Conservation (phyloP, 2,329 filamentous ascomycete genomes). For the Fusarium caatingaense region DNA sequence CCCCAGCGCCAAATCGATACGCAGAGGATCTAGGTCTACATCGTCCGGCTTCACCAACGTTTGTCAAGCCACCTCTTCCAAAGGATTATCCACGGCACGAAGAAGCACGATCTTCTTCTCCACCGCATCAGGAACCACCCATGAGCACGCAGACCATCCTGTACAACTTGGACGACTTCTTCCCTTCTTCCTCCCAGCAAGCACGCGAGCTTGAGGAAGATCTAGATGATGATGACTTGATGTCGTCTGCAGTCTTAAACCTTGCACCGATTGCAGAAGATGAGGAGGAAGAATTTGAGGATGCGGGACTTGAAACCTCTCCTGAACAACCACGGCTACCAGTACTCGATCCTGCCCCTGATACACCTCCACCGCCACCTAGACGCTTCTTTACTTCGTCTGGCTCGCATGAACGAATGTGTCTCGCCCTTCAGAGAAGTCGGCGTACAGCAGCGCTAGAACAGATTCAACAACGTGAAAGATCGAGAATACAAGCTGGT, state of each 20-base stretch:
- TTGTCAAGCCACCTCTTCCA: slow-evolving; percentile 2
- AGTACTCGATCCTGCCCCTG: neutral
- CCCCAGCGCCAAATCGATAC: slow-evolving; percentile 12
- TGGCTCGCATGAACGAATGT: slow-evolving; percentile 50
- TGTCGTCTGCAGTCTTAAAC: slow-evolving; percentile 4
- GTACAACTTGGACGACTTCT: slow-evolving; percentile 63
- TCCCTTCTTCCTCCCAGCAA: slow-evolving; percentile 68
- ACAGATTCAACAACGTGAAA: slow-evolving; percentile 45
- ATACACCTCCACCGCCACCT: slow-evolving; percentile 25
- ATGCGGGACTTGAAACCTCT: slow-evolving; percentile 28
- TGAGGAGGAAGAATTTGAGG: slow-evolving; percentile 17
- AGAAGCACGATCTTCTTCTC: slow-evolving; percentile 28
- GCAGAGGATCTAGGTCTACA: slow-evolving; percentile 39
- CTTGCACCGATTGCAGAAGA: slow-evolving; percentile 27
- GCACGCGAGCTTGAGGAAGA: slow-evolving; percentile 62
- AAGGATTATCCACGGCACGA: slow-evolving; percentile 4
- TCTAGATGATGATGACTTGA: slow-evolving; percentile 9
- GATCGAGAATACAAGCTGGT: slow-evolving; percentile 37
- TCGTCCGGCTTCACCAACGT: slow-evolving; percentile 7
- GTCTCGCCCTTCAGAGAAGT: slow-evolving; percentile 52
- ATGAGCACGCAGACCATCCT: slow-evolving; percentile 66
- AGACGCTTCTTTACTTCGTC: slow-evolving; percentile 54
- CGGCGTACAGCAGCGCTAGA: slow-evolving; percentile 50
- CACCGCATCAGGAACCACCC: slow-evolving; percentile 45
- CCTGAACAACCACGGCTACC: slow-evolving; percentile 34